Base-by-base conservation (phyloP, 106 monocot genomes). In the Dendrobium catenatum region DNA sequence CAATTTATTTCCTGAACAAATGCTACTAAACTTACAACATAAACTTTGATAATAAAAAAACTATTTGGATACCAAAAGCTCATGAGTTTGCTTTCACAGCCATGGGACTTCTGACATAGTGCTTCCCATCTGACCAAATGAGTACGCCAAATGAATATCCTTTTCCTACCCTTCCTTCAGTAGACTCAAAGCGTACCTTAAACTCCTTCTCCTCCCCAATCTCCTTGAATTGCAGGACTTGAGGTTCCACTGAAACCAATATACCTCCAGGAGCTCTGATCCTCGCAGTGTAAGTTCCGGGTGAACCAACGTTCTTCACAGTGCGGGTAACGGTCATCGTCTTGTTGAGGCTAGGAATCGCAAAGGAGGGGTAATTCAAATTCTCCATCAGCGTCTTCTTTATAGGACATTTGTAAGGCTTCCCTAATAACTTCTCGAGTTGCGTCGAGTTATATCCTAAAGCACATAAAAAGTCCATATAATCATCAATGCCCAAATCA, bases 351-450 rank as follows among this genome's bases (percentile, higher is more conserved):
- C 37, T 64, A 13, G 80, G 31, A 37, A 91, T 81, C 44, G 89
- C 33, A 75, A 96, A 48, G 6, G 95, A 96, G 1, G 96, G 93
- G 66, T 96, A 86, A 77, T 96, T 96, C 85, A 96, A 88, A 49
- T 82, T 72, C 27, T 81, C 77, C 18, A 91, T 81, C 0, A 82
- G 27, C 26, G 88, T 88, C 1, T 88, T 81, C 24, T 26, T 54
- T 27, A 24, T 54, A 0, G 95, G 88, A 82, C 95, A 96, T 16
- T 18, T n/a, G 24, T 27, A 79, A 8, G 83, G 42, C 19, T 18
- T 20, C 6, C 17, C 27, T 9, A 18, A 74, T 58, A 84, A 79
- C 1, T 9, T 58, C 0, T 17, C 24, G 3, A 84, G 31, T 43
- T 79, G 59, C 6, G 73, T 80, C 18, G 84, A 42, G 64, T 84